Percentiles rank a stretch among this genome's conserved stretches.
These are phyloP conservation scores for Populus hybrid DNA, from an alignment of 441 rosid genomes.

Conservation along the genomic window DNA sequence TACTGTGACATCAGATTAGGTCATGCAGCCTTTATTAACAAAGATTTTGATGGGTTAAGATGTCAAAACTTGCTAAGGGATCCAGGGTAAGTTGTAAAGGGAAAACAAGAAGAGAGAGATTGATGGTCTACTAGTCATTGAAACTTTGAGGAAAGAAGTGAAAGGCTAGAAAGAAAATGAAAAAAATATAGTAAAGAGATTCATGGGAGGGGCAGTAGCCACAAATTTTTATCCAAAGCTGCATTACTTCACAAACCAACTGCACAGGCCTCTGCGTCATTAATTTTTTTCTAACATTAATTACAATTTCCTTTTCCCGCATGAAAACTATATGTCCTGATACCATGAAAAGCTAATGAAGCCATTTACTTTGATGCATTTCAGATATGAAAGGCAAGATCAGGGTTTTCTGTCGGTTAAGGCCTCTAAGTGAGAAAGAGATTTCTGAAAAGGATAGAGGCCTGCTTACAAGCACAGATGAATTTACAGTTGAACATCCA, in stretches of 20 bases:
- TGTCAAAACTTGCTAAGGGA: background rate
- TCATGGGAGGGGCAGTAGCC: background rate
- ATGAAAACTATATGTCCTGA: background rate
- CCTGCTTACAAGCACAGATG: slow-evolving; percentile 54
- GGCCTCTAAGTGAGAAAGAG: slow-evolving; percentile 86
- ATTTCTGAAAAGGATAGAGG: slow-evolving; percentile 47
- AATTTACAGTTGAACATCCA: slow-evolving; percentile 85
- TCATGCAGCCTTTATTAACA: background rate
- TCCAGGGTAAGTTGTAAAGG: background rate
- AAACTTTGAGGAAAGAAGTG: background rate
- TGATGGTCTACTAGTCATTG: background rate
- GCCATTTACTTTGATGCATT: slow-evolving; percentile 11
- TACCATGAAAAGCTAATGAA: background rate
- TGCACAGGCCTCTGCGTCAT: background rate
- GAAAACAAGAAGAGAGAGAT: background rate
- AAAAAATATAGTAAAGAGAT: background rate
- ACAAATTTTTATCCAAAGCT: background rate
- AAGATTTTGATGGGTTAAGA: background rate
- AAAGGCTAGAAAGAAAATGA: background rate
- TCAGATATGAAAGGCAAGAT: slow-evolving; percentile 98
- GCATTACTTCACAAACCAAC: background rate
- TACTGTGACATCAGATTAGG: background rate
- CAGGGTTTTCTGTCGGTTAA: slow-evolving; percentile 84
- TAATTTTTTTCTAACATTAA: background rate
- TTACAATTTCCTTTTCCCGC: no score